Evolutionary conservation across 305 asterid species (phyloP).

Genomic region (Caryopteris hybrid): DNA sequence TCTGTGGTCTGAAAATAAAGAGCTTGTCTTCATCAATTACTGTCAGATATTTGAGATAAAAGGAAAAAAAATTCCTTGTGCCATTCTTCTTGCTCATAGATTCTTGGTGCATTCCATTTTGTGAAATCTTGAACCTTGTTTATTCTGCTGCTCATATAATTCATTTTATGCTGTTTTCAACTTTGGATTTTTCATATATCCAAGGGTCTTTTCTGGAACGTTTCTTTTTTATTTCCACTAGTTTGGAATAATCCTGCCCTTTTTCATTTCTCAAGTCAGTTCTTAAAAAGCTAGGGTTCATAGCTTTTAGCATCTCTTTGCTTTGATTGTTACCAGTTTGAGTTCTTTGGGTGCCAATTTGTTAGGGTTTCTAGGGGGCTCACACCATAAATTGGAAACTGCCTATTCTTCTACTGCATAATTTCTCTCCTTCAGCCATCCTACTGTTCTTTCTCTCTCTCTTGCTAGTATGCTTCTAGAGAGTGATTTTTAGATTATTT

Average conservation of each 20-base stretch:
- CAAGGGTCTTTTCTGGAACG: neutral
- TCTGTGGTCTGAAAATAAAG: constrained; percentile 32
- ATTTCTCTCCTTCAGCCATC: neutral
- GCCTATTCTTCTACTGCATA: neutral
- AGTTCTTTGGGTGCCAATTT: too few species aligned
- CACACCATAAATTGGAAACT: constrained; percentile 4
- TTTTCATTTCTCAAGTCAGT: constrained; percentile 11
- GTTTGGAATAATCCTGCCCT: constrained; percentile 2
- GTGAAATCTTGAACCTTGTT: neutral
- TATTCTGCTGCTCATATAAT: neutral
- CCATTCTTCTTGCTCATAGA: too few species aligned
- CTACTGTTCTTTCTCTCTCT: neutral
- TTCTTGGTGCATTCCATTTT: neutral
- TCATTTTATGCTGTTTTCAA: neutral
- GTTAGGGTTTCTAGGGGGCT: constrained; percentile 28
- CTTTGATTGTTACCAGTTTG: too few species aligned
- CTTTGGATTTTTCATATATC: neutral
- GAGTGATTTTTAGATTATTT: neutral
- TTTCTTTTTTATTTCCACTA: neutral
- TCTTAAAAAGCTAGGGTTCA: constrained; percentile 19
- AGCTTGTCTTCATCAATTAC: constrained; percentile 9
- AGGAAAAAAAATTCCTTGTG: constrained; percentile 3
- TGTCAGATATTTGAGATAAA: constrained; percentile 8
- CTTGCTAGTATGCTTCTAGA: neutral
- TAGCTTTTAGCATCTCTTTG: constrained; percentile 13